Base-by-base conservation (phyloP, 495 filamentous ascomycete species). In the Penicillium verhagenii region DNA sequence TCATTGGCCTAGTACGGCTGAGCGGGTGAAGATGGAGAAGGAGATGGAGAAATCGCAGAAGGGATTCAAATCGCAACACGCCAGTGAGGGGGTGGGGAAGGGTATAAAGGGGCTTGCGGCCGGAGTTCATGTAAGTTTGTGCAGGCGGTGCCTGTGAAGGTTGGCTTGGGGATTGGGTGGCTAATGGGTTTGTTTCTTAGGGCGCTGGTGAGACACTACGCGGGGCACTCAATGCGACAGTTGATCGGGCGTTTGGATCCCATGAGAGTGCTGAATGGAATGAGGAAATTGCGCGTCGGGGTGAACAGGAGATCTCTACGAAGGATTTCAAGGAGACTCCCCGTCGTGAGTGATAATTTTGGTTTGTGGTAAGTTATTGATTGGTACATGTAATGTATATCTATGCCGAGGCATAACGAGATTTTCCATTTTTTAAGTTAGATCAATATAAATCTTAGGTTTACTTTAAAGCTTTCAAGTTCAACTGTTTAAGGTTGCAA, bases 151-250 rank as follows among this genome's bases (percentile, higher is more conserved):
- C n/a, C n/a, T n/a, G n/a, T n/a, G n/a, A n/a, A n/a, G n/a, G 28
- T 31, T 8, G 7, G 28, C 13, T 31, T 31, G 28, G 6, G 7
- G 9, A 8, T 28, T 28, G 6, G 1, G 26, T 13, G 33, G 33
- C 33, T 35, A 35, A 35, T 48, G 7, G 16, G 8, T 37, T 16
- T 13, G 46, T 29, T 26, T 1, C 9, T 19, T 50, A 76, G 72
- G 75, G 75, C 7, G 64, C 66, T 19, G 73, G 73, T n/a, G 75
- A 78, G 54, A 68, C 71, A 2, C 60, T 78, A n/a, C 71, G 75
- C n/a, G 75, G 75, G 4, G 64, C 63, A 5, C 21, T 77, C 19
- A 72, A 58, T 47, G 60, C 70, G 3, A 68, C 71, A 0, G 69
- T 77, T 40, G 75, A 78, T 42, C 62, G 63, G 54, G 60, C 72